These are phyloP conservation scores for Candolleomyces aberdarensis DNA, from an alignment of 768 basidiomycete species.

Conservation along the genomic window DNA sequence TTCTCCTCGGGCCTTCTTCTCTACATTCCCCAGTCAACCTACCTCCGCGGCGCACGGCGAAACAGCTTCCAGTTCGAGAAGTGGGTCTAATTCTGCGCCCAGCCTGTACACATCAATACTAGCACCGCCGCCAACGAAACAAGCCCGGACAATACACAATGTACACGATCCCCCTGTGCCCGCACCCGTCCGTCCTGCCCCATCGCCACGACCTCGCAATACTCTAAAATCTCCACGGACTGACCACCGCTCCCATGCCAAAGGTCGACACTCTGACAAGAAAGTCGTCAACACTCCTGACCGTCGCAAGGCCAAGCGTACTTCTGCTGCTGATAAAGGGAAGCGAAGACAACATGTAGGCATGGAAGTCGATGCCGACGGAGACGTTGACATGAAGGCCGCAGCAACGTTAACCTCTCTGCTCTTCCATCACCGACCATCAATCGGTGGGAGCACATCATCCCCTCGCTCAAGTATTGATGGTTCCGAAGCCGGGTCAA, in stretches of 20 bases:
- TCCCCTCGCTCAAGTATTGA: constrained; percentile 74
- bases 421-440: constrained; percentile 57
- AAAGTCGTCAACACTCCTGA: constrained; percentile 33
- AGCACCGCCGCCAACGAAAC: constrained; percentile 72
- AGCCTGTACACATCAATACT: constrained; percentile 74
- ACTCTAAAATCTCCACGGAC: constrained; percentile 39
- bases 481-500: constrained; percentile 63
- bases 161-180: constrained; percentile 64
- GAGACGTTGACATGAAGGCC: constrained; percentile 77
- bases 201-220: constrained; percentile 41
- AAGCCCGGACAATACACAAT: constrained; percentile 78
- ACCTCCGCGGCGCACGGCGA: constrained; percentile 30
- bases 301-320: constrained; percentile 41
- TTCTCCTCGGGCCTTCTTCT: constrained; percentile 43
- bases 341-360: constrained; percentile 39
- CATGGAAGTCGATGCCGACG: constrained; percentile 41
- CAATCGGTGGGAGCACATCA: constrained; percentile 46
- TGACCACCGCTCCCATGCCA: constrained; percentile 46
- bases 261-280: constrained; percentile 34
- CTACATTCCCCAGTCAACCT: constrained; percentile 30
- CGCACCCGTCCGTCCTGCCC: constrained; percentile 44
- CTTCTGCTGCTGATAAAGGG: constrained; percentile 39
- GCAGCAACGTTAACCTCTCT: constrained; percentile 77
- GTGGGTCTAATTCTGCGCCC: constrained; percentile 38
- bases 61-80: constrained; percentile 29